phyloP scores from a whole-genome alignment of 1,139 yeast species.

The Maudiozyma humilis region DNA sequence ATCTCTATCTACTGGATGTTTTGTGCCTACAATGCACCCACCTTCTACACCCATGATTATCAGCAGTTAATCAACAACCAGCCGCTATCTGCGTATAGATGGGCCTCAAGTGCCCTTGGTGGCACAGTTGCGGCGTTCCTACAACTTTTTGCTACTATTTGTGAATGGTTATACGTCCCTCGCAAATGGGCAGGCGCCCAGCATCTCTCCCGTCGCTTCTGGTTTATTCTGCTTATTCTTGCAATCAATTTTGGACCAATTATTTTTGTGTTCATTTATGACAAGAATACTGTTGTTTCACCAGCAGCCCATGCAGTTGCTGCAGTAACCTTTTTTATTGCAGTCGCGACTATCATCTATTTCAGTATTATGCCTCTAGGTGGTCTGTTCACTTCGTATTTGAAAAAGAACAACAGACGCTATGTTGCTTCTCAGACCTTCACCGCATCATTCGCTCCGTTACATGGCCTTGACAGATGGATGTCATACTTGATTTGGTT shows the following conservation, averaged over 20 bases:
- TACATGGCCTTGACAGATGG: slow-evolving; percentile 90
- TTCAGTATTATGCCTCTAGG: slow-evolving; percentile 95
- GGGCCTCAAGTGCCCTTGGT: slow-evolving; percentile 91
- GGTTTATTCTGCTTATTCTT: slow-evolving; percentile 61
- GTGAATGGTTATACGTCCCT: slow-evolving; percentile 96
- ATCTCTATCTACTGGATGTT: slow-evolving; percentile 89
- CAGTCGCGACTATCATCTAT: slow-evolving; percentile 76
- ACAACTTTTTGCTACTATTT: slow-evolving; percentile 78
- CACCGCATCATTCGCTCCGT: slow-evolving; percentile 80
- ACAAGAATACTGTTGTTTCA: slow-evolving; percentile 60
- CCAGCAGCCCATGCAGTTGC: slow-evolving; percentile 74
- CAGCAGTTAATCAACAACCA: slow-evolving; percentile 73
- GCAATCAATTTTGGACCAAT: slow-evolving; percentile 75
- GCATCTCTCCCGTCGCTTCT: slow-evolving; percentile 79
- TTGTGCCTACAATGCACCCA: slow-evolving; percentile 85
- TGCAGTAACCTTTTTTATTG: slow-evolving; percentile 82
- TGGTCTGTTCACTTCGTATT: slow-evolving; percentile 87
- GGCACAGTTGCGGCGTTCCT: slow-evolving; percentile 78
- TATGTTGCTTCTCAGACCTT: slow-evolving; percentile 92
- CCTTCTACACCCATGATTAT: slow-evolving; percentile 79
- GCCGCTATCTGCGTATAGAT: slow-evolving; percentile 79
- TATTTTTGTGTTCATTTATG: slow-evolving; percentile 76
- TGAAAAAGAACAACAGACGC: slow-evolving; percentile 79
- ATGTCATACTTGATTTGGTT: slow-evolving; percentile 89
- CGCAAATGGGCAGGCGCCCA: slow-evolving; percentile 99